These are phyloP conservation scores for Claviceps cyperi DNA, from an alignment of 2,329 filamentous ascomycete genomes.

Conservation along the genomic window DNA sequence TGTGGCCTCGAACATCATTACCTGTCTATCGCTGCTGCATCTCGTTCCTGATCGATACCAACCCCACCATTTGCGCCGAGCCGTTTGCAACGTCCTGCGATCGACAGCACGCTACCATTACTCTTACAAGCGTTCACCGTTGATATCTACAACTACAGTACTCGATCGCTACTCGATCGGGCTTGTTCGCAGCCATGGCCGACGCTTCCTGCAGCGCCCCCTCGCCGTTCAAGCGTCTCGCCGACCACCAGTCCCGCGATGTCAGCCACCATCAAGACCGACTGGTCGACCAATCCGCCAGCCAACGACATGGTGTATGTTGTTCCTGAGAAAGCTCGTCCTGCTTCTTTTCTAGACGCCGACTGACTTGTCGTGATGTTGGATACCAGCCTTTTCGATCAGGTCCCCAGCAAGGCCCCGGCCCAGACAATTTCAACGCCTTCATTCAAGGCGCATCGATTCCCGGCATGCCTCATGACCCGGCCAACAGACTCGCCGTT, in stretches of 20 bases:
- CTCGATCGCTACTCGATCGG: neutral
- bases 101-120: neutral
- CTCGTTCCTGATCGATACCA: neutral
- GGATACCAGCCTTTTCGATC: constrained; percentile 21
- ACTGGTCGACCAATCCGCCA: constrained; percentile 17
- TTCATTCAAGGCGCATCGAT: constrained; percentile 20
- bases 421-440: constrained; percentile 19
- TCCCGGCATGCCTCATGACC: constrained; percentile 18
- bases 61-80: constrained; percentile 3
- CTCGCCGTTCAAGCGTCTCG: constrained; percentile 28
- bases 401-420: constrained; percentile 13
- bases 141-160: too few relatives aligned
- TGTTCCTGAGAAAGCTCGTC: neutral
- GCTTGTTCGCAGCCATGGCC: constrained; percentile 17
- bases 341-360: too few relatives aligned
- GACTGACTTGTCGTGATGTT: neutral
- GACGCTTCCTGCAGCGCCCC: constrained; percentile 27
- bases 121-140: neutral
- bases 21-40: neutral
- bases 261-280: constrained; percentile 27
- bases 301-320: constrained; percentile 18
- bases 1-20: neutral
- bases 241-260: constrained; percentile 28
- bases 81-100: neutral
- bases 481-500: constrained; percentile 20